Percentiles rank a stretch among this genome's conserved stretches.
These are phyloP conservation scores for Venustampulla echinocandica DNA, from an alignment of 495 filamentous ascomycete species.

Conservation along the genomic window DNA sequence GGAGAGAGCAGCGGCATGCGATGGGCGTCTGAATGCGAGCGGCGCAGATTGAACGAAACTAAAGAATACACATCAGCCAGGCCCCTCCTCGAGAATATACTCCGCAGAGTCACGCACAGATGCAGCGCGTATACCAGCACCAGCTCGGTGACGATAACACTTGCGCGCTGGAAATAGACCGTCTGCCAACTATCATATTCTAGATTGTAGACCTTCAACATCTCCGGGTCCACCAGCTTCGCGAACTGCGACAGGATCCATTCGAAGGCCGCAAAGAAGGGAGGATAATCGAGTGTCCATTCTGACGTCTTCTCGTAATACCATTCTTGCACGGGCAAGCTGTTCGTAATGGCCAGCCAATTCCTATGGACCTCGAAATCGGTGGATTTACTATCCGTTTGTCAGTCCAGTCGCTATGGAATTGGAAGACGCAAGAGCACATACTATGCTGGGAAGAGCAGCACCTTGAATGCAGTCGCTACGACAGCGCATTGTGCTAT, in stretches of 20 bases:
- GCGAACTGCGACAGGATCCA: slow-evolving; percentile 84
- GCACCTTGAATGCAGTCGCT: slow-evolving; percentile 82
- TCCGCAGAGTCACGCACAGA: slow-evolving; percentile 38
- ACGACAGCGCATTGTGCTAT: slow-evolving; percentile 80
- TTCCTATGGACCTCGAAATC: slow-evolving; percentile 98
- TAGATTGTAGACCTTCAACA: slow-evolving; percentile 75
- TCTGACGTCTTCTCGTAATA: slow-evolving; percentile 95
- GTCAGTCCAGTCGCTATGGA: neutral
- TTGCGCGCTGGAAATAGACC: slow-evolving; percentile 81
- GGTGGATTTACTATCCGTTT: slow-evolving; percentile 77
- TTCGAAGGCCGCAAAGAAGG: slow-evolving; percentile 96
- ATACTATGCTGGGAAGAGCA: slow-evolving; percentile 95
- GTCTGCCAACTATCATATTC: slow-evolving; percentile 86
- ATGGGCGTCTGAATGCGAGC: slow-evolving; percentile 57
- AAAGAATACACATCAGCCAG: no score
- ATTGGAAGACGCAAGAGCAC: slow-evolving; percentile 29
- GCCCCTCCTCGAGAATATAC: no score
- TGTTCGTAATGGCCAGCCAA: slow-evolving; percentile 93
- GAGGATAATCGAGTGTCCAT: slow-evolving; percentile 98
- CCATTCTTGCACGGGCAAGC: slow-evolving; percentile 80
- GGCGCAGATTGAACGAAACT: slow-evolving; percentile 18
- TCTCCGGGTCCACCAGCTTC: slow-evolving; percentile 62
- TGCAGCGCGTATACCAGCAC: slow-evolving; percentile 78
- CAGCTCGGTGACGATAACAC: slow-evolving; percentile 81
- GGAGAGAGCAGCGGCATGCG: slow-evolving; percentile 80